Percentiles rank a stretch among this genome's conserved stretches.
These are phyloP conservation scores for Candolleomyces efflorescens DNA, from an alignment of 768 basidiomycete genomes.

Conservation along the genomic window DNA sequence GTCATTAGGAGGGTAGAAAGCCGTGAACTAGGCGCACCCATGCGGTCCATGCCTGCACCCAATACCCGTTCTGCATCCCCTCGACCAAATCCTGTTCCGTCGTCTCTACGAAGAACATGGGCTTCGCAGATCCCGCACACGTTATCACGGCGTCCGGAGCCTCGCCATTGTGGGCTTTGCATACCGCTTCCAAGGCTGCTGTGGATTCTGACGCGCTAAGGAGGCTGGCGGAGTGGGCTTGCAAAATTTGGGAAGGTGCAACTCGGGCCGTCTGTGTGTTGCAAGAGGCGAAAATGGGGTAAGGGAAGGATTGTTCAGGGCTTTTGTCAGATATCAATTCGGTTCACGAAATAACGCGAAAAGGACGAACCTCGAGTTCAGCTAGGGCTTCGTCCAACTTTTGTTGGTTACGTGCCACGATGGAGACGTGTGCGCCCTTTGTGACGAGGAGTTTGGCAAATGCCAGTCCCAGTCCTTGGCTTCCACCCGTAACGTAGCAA, in stretches of 20 bases:
- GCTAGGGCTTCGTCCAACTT: slow-evolving; percentile 57
- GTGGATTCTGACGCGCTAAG: slow-evolving; percentile 46
- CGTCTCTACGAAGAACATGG: slow-evolving; percentile 74
- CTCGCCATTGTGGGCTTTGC: slow-evolving; percentile 45
- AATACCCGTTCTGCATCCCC: slow-evolving; percentile 42
- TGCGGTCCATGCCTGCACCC: slow-evolving; percentile 54
- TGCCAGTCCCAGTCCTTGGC: slow-evolving; percentile 73
- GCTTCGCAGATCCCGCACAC: slow-evolving; percentile 72
- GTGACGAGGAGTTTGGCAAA: slow-evolving; percentile 62
- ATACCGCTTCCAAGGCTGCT: slow-evolving; percentile 60
- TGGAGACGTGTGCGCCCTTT: slow-evolving; percentile 78
- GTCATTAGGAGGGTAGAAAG: background rate
- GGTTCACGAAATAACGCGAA: slow-evolving; percentile 16
- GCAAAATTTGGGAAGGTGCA: slow-evolving; percentile 56
- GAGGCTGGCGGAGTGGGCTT: slow-evolving; percentile 64
- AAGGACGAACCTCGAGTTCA: slow-evolving; percentile 55
- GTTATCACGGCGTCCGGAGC: slow-evolving; percentile 75
- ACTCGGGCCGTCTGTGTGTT: slow-evolving; percentile 44
- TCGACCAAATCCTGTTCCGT: slow-evolving; percentile 49
- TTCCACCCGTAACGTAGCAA: slow-evolving; percentile 83
- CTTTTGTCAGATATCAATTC: background rate
- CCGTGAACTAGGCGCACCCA: slow-evolving; percentile 31
- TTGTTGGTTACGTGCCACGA: slow-evolving; percentile 72
- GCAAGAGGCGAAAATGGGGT: background rate
- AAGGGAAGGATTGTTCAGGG: background rate